phyloP scores from a whole-genome alignment of 768 basidiomycete species.

The Rubroboletus satanas region DNA sequence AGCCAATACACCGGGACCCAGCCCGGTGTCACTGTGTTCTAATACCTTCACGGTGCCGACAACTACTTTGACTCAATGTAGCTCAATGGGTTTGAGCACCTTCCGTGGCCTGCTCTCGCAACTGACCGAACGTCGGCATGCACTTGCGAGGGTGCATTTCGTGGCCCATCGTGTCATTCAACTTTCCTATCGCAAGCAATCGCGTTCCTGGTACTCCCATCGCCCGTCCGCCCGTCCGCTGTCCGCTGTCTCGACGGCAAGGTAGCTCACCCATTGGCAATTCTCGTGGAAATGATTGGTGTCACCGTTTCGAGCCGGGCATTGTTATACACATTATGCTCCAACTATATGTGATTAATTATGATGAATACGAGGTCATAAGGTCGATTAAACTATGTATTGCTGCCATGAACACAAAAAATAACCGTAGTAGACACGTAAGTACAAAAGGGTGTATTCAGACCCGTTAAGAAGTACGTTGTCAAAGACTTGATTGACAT shows the following conservation, averaged over 20 bases:
- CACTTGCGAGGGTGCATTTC: conserved; percentile 8
- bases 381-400: background rate
- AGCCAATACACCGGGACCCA: conserved; percentile 85
- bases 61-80: conserved; percentile 1
- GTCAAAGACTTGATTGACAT: background rate
- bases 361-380: conserved; percentile 20
- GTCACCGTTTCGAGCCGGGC: background rate
- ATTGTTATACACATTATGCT: conserved; percentile 24
- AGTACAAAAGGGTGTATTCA: background rate
- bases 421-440: background rate
- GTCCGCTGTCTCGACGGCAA: background rate
- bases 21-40: conserved; percentile 83
- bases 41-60: conserved; percentile 21
- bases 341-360: conserved; percentile 12
- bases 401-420: background rate
- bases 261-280: conserved; percentile 6
- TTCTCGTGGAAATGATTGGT: background rate
- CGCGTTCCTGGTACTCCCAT: conserved; percentile 4
- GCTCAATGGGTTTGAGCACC: conserved; percentile 16
- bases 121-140: conserved; percentile 9
- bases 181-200: conserved; percentile 14
- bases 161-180: conserved; percentile 7
- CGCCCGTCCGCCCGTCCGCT: background rate
- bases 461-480: background rate
- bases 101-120: background rate